Percentiles rank a stretch among this genome's conserved stretches.
Conservation (phyloP, 371 early-diverging fungal genomes). For the Haplosporangium sp. region DNA sequence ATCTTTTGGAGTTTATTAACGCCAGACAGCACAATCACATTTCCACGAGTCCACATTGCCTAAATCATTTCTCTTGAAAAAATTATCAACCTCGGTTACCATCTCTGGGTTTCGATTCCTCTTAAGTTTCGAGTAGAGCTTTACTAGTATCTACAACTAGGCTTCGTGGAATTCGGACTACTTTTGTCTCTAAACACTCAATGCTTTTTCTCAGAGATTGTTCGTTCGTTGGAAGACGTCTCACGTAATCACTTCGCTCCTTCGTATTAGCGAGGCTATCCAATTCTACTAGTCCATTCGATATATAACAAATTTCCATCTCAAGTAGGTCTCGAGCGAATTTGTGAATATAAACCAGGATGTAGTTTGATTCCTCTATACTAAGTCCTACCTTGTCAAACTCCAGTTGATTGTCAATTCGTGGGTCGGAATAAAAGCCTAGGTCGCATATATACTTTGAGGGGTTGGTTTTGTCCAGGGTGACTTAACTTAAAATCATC, state of each 20-base stretch:
- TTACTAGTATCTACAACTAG: neutral
- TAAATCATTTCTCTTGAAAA: conserved; percentile 56
- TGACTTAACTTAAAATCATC: neutral
- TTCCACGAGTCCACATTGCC: conserved; percentile 55
- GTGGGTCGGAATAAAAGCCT: conserved; percentile 10
- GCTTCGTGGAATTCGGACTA: neutral
- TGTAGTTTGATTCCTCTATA: neutral
- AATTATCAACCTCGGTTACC: neutral
- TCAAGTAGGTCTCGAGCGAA: neutral
- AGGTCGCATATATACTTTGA: neutral
- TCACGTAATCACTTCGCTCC: conserved; percentile 6
- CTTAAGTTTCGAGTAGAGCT: too few relatives aligned
- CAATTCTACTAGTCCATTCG: neutral
- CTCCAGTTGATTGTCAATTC: neutral
- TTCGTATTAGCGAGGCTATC: neutral
- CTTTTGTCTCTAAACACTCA: conserved; percentile 14
- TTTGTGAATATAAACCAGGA: neutral
- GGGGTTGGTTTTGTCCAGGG: neutral
- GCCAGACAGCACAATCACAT: conserved; percentile 56
- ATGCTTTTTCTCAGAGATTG: conserved; percentile 23
- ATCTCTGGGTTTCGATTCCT: neutral
- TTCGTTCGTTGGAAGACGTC: neutral
- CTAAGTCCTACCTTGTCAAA: conserved; percentile 4
- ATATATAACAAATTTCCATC: neutral
- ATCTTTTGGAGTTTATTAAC: conserved; percentile 26